phyloP scores from a whole-genome alignment of 208 protist species.

The Leishmania guyanensis region DNA sequence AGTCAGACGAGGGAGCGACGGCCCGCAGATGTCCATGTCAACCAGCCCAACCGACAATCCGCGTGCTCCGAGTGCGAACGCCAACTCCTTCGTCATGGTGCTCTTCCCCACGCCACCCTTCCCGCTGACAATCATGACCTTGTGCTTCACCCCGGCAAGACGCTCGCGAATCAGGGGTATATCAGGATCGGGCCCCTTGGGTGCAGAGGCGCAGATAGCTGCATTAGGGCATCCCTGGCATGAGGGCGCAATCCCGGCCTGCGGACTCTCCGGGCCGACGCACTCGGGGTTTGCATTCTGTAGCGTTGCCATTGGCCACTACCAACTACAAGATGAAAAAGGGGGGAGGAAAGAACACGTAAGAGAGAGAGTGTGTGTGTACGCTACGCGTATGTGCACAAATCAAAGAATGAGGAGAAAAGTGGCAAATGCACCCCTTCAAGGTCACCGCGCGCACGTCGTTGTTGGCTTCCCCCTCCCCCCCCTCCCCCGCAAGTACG shows the following conservation, averaged over 20 bases:
- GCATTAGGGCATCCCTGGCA: slow-evolving; percentile 99
- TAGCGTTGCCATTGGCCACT: slow-evolving; percentile 6
- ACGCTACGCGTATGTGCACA: neutral
- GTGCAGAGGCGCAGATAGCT: slow-evolving; percentile 92
- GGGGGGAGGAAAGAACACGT: neutral
- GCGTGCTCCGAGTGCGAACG: slow-evolving; percentile 71
- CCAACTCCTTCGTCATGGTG: slow-evolving; percentile 92
- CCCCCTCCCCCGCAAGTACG: no score
- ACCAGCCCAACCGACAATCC: slow-evolving; percentile 97
- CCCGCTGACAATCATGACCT: slow-evolving; percentile 91
- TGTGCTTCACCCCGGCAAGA: slow-evolving; percentile 78
- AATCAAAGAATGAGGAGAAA: neutral
- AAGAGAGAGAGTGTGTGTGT: neutral
- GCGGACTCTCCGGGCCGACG: slow-evolving; percentile 93
- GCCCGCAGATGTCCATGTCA: slow-evolving; percentile 99
- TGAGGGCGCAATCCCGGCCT: slow-evolving; percentile 94
- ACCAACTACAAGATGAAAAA: neutral
- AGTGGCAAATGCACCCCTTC: neutral
- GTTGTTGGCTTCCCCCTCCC: neutral
- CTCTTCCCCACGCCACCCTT: slow-evolving; percentile 96
- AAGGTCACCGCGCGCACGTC: neutral
- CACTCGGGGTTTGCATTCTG: slow-evolving; percentile 80
- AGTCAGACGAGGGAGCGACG: slow-evolving; percentile 88
- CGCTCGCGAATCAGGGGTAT: slow-evolving; percentile 81
- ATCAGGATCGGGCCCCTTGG: slow-evolving; percentile 94